A percentile compares a stretch with the other conserved stretches of the same genome.
Conservation (phyloP, 495 filamentous ascomycete genomes). For the Aspergillus incahuasiensis region DNA sequence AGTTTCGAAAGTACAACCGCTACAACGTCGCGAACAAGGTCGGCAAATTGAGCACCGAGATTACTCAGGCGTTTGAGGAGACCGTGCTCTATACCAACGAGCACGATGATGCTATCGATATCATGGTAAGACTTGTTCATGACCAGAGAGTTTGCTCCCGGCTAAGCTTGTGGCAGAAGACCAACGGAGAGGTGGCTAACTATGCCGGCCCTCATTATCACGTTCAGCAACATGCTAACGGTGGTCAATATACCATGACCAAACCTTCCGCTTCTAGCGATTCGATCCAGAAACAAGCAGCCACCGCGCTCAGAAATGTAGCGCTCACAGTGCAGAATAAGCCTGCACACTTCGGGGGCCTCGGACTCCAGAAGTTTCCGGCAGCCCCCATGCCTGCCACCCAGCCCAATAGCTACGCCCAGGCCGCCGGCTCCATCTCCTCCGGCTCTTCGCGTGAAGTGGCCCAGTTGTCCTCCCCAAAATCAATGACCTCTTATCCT, state of each 20-base stretch:
- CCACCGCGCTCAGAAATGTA: conserved; percentile 14
- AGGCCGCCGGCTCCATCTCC: conserved; percentile 15
- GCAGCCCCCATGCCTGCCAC: not conserved
- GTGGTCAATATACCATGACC: not conserved
- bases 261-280: not conserved
- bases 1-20: conserved; percentile 26
- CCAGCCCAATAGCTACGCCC: conserved; percentile 21
- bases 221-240: not conserved
- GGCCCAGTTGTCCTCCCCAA: conserved; percentile 17
- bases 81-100: conserved; percentile 14
- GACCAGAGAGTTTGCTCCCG: not conserved
- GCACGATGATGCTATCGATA: conserved; percentile 11
- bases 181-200: not conserved
- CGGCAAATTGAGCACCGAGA: conserved; percentile 22
- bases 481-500: conserved; percentile 12
- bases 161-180: not conserved
- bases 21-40: conserved; percentile 25
- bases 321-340: conserved; percentile 12
- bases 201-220: not conserved
- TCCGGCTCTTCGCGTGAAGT: conserved; percentile 1
- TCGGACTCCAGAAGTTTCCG: conserved; percentile 3
- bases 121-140: conserved; percentile 13
- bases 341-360: not conserved
- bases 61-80: conserved; percentile 21
- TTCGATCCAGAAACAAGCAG: conserved; percentile 13